Conservation (phyloP, 2,329 filamentous ascomycete genomes). For the Corinectria fuckeliana region DNA sequence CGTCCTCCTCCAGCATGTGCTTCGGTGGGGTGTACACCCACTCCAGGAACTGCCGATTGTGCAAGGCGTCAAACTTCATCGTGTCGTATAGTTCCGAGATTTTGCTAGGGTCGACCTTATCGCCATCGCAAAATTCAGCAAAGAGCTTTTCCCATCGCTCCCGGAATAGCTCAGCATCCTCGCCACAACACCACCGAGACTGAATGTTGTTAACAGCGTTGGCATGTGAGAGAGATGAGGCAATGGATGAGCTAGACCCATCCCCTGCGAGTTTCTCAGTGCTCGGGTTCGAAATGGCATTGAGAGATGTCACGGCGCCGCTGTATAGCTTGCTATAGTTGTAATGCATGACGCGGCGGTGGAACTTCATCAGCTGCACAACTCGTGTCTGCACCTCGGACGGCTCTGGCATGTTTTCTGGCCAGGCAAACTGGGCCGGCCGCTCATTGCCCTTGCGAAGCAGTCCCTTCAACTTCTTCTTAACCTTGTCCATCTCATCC, state of each 20-base stretch:
- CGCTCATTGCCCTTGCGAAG: conserved; percentile 91
- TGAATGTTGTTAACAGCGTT: conserved; percentile 76
- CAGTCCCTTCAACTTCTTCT: conserved; percentile 97
- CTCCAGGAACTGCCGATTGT: conserved; percentile 95
- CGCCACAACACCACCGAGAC: conserved; percentile 92
- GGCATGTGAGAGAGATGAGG: conserved; percentile 63
- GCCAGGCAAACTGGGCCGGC: conserved; percentile 98
- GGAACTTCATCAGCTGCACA: conserved; percentile 97
- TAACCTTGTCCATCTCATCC: conserved; percentile 99
- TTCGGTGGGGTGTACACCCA: conserved; percentile 94
- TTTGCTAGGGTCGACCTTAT: conserved; percentile 98
- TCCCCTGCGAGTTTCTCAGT: conserved; percentile 53
- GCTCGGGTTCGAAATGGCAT: conserved; percentile 60
- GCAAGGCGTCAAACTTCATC: conserved; percentile 98
- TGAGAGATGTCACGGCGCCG: conserved; percentile 68
- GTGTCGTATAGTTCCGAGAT: conserved; percentile 98
- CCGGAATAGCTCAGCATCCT: conserved; percentile 92
- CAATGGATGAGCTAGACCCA: conserved; percentile 50
- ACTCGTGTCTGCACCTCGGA: conserved; percentile 91
- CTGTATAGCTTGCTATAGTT: conserved; percentile 85
- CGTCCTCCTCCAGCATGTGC: conserved; percentile 74
- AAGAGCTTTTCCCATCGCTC: conserved; percentile 99
- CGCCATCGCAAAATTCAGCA: conserved; percentile 91
- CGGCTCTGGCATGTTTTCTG: conserved; percentile 90
- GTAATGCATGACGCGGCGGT: conserved; percentile 91